Conservation (phyloP, 257 asterid species). For the Petrea volubilis region DNA sequence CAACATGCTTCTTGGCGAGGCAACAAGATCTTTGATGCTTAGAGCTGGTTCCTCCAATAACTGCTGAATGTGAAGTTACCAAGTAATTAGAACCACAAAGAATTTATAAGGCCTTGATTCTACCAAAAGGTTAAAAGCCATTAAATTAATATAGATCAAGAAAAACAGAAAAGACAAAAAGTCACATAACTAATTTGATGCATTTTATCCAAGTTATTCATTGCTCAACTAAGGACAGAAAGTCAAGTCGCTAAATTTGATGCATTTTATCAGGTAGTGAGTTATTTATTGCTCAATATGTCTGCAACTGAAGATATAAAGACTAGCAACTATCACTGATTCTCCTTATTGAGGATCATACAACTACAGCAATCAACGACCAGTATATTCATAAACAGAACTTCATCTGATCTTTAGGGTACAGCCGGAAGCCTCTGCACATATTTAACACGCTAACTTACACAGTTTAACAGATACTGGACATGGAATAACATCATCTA, state of each 20-base stretch:
- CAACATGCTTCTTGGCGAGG: conserved; percentile 43
- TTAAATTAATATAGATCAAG: not conserved
- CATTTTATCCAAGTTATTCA: no score
- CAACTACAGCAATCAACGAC: not conserved
- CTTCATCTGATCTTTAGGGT: not conserved
- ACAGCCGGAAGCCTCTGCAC: not conserved
- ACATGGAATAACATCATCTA: not conserved
- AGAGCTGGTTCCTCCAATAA: conserved; percentile 70
- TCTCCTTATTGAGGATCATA: not conserved
- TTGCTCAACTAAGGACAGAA: no score
- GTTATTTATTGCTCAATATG: not conserved
- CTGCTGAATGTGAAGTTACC: conserved; percentile 45
- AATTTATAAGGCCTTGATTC: not conserved
- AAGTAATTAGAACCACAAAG: not conserved
- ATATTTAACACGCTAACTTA: not conserved
- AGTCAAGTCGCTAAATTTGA: no score
- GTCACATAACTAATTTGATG: no score
- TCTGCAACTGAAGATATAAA: not conserved
- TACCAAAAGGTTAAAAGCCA: conserved; percentile 9
- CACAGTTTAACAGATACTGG: not conserved
- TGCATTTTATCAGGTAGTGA: not conserved
- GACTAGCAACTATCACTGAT: not conserved
- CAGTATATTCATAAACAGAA: not conserved
- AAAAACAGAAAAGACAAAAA: not conserved
- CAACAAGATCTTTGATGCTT: conserved; percentile 51